These are phyloP conservation scores for Dactylellina haptotyla DNA, from an alignment of 2,329 filamentous ascomycete species.

Conservation along the genomic window DNA sequence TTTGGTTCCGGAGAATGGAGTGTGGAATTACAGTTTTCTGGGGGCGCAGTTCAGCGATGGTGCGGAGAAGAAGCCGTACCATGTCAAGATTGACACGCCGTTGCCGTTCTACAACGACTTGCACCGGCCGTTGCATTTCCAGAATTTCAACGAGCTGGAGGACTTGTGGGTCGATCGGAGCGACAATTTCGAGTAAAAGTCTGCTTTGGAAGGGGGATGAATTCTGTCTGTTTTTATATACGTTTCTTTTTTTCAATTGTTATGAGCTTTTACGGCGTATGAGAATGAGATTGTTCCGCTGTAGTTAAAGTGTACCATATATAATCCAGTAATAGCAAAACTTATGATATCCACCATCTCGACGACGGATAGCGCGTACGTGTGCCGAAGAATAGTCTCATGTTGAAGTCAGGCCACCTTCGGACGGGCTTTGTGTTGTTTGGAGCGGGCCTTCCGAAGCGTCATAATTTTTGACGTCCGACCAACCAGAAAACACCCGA, in stretches of 20 bases:
- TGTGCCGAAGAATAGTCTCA: constrained; percentile 11
- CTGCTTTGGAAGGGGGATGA: too few relatives aligned
- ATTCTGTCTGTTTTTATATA: too few relatives aligned
- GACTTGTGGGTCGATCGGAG: constrained; percentile 93
- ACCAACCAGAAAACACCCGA: constrained; percentile 50
- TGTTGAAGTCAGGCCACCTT: constrained; percentile 50
- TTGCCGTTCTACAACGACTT: constrained; percentile 81
- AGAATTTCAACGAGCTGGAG: constrained; percentile 96
- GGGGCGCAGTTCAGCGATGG: constrained; percentile 81
- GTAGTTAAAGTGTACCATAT: constrained; percentile 40
- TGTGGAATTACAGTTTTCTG: constrained; percentile 99
- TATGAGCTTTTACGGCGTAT: constrained; percentile 41
- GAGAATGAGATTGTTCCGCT: constrained; percentile 22
- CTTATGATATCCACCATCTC: background rate
- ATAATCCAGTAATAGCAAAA: constrained; percentile 17
- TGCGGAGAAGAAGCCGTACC: constrained; percentile 88
- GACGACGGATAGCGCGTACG: background rate
- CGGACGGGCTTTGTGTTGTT: constrained; percentile 30
- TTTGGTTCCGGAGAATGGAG: constrained; percentile 85
- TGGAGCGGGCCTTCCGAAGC: constrained; percentile 29
- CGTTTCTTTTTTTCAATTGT: constrained; percentile 1
- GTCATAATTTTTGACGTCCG: constrained; percentile 47
- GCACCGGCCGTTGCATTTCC: constrained; percentile 93
- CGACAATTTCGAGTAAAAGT: constrained; percentile 90
- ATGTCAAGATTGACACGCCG: constrained; percentile 93